These are phyloP conservation scores for Senna siamea DNA, from an alignment of 306 rosid genomes.

Conservation along the genomic window DNA sequence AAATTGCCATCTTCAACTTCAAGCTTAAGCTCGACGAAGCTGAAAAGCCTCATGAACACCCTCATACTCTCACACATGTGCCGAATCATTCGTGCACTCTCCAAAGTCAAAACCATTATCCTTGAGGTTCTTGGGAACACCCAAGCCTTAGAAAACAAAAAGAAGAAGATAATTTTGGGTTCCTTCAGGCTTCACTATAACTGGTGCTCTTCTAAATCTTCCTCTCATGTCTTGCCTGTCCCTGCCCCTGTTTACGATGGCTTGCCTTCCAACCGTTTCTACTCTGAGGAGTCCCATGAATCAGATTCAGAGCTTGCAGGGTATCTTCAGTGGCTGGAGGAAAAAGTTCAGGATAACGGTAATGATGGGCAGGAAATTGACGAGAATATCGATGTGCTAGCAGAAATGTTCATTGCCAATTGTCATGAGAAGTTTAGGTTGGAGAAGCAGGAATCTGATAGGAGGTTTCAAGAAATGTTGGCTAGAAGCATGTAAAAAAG, in stretches of 20 bases:
- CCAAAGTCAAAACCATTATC: conserved; percentile 56
- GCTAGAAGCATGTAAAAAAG: conserved; percentile 63
- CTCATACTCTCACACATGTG: conserved; percentile 66
- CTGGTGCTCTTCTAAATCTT: conserved; percentile 66
- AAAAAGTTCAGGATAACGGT: conserved; percentile 39
- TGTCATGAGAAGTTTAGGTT: conserved; percentile 81
- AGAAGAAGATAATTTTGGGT: conserved; percentile 59
- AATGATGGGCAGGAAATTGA: conserved; percentile 31
- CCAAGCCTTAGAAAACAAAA: conserved; percentile 44
- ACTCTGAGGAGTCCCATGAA: conserved; percentile 44
- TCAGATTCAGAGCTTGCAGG: conserved; percentile 57
- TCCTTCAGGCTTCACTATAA: conserved; percentile 91
- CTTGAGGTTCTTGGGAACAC: conserved; percentile 36
- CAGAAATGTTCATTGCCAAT: conserved; percentile 78
- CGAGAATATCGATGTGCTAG: conserved; percentile 62
- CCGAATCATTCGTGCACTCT: conserved; percentile 56
- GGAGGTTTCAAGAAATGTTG: conserved; percentile 82
- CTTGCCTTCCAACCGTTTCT: conserved; percentile 31
- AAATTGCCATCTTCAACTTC: conserved; percentile 53
- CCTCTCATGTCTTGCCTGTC: conserved; percentile 64
- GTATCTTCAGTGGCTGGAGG: conserved; percentile 89
- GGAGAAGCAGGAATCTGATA: conserved; percentile 89
- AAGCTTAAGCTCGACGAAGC: conserved; percentile 49
- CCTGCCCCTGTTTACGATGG: conserved; percentile 57
- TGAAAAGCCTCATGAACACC: conserved; percentile 66